Base-by-base conservation (phyloP, 2,329 filamentous ascomycete genomes). In the Chrysoporthe austroafricana region DNA sequence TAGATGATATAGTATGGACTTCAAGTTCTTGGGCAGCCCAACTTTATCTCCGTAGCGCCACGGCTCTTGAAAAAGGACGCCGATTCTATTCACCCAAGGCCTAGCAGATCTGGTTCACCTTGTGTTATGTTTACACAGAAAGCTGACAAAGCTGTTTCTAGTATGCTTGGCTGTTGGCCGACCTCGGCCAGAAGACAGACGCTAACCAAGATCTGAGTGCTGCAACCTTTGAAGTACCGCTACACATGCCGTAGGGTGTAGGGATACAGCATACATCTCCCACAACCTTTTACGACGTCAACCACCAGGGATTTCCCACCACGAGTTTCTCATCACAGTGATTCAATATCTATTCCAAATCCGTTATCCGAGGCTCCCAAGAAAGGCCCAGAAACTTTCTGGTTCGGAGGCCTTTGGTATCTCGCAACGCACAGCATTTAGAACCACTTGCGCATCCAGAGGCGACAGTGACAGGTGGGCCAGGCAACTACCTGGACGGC, bases 161-260 rank as follows among this genome's bases (percentile, higher is more conserved):
- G 11, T 21, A 43, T 26, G 34, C 4, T 13, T 39, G 32, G 26
- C 52, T 54, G 44, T 11, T 21, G 32, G 34, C 69, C 69, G 69
- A 69, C 56, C 66, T 70, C 69, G 69, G 69, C 69, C 54, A 39
- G n/a, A n/a, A 62, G 21, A 63, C 13, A 48, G 26, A 21, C 39
- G 59, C 63, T 66, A 63, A 64, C 14, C 48, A 48, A 67, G 42
- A 54, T 46, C 46, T 58, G 11, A 46, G 50, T 44, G 39, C 36
- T 39, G 6, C 42, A 46, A 21, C n/a, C 7, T 39, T 39, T 7
- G 21, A 63, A 57, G 69, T 70, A 69, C 52, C 16, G 42, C 36
- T 39, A 58, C 46, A 57, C n/a, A 52, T 44, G 62, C 32, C 36
- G 58, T 2, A 36, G n/a, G 7, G 32, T 70, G 46, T 26, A 16